Evolutionary conservation across 2,329 filamentous ascomycete species (phyloP).

Genomic region (Talaromyces marneffei): DNA sequence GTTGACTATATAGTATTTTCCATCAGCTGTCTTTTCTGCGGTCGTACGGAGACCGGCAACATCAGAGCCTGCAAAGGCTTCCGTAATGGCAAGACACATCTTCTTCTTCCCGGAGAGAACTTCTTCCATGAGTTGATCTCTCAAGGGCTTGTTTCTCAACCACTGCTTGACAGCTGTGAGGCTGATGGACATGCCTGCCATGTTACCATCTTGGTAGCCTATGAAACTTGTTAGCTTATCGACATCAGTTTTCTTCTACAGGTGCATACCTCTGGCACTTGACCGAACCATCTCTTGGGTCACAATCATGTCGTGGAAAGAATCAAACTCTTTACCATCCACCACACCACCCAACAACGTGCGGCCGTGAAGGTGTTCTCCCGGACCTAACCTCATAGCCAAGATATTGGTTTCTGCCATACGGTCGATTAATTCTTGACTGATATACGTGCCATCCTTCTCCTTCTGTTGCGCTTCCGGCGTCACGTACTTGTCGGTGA

Average conservation of each 20-base stretch:
- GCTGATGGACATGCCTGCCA: slow-evolving; percentile 80
- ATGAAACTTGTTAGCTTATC: too few species aligned
- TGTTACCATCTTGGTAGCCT: slow-evolving; percentile 77
- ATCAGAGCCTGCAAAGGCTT: slow-evolving; percentile 80
- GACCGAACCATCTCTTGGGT: slow-evolving; percentile 66
- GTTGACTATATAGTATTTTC: slow-evolving; percentile 61
- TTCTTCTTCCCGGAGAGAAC: slow-evolving; percentile 77
- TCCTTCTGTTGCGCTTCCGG: slow-evolving; percentile 74
- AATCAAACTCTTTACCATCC: slow-evolving; percentile 76
- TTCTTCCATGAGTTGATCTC: slow-evolving; percentile 62
- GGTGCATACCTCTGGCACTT: slow-evolving; percentile 58
- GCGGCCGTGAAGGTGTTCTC: slow-evolving; percentile 70
- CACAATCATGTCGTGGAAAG: slow-evolving; percentile 76
- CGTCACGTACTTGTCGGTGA: slow-evolving; percentile 64
- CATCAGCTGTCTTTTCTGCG: slow-evolving; percentile 67
- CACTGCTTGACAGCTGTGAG: slow-evolving; percentile 76
- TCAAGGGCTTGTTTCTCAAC: slow-evolving; percentile 61
- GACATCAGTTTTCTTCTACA: too few species aligned
- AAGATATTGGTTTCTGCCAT: slow-evolving; percentile 71
- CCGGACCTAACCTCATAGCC: slow-evolving; percentile 77
- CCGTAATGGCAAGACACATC: slow-evolving; percentile 80
- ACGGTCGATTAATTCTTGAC: slow-evolving; percentile 64
- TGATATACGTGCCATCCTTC: slow-evolving; percentile 64
- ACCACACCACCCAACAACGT: slow-evolving; percentile 63
- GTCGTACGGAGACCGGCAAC: slow-evolving; percentile 76